Percentiles rank a stretch among this genome's conserved stretches.
Evolutionary conservation across 129 eudicot genomes (phyloP).

Genomic region (Flaveria brownii): DNA sequence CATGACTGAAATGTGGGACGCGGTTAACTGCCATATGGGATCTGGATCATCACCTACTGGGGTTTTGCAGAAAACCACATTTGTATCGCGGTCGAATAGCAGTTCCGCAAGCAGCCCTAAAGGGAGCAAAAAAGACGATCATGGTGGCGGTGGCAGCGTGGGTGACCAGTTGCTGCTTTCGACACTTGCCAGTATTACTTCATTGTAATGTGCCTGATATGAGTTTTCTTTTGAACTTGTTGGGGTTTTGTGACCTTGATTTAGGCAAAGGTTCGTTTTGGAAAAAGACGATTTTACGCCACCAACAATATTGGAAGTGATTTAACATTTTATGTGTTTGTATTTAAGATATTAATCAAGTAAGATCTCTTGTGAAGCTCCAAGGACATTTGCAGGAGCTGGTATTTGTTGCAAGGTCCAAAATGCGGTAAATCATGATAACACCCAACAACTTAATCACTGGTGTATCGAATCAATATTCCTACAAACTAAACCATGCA

Average conservation of each 20-base stretch:
- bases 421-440: no score
- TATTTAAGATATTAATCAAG: slow-evolving; percentile 14
- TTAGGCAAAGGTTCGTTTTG: slow-evolving; percentile 28
- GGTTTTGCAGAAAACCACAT: slow-evolving; percentile 63
- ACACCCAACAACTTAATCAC: no score
- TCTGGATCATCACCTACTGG: slow-evolving; percentile 86
- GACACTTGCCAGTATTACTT: slow-evolving; percentile 41
- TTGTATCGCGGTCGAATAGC: slow-evolving; percentile 77
- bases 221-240: slow-evolving; percentile 23
- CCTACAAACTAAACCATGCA: no score
- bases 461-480: no score
- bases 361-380: slow-evolving; percentile 5
- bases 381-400: neutral
- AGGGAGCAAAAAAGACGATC: slow-evolving; percentile 33
- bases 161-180: slow-evolving; percentile 58
- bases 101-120: slow-evolving; percentile 76
- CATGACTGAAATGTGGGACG: slow-evolving; percentile 51
- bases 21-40: slow-evolving; percentile 50
- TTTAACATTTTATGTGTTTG: slow-evolving; percentile 3
- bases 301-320: slow-evolving; percentile 17
- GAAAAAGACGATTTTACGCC: slow-evolving; percentile 16
- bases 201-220: slow-evolving; percentile 18
- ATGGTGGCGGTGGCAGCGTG: slow-evolving; percentile 25
- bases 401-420: no score
- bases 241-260: slow-evolving; percentile 29